Evolutionary conservation across 768 basidiomycete species (phyloP).

Genomic region (Suillus placidus): DNA sequence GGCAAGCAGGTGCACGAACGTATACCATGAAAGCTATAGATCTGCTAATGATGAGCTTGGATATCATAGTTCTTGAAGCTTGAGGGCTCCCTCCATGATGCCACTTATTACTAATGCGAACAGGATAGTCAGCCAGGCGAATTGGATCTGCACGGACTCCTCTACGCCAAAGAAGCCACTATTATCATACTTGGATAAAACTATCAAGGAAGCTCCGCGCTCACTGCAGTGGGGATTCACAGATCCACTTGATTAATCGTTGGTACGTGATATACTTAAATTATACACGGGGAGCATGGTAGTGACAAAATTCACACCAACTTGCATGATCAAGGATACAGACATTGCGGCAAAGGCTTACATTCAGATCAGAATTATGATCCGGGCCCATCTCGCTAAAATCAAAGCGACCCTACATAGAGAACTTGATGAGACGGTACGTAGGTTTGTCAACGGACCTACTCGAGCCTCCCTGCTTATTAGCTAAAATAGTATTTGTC

Average conservation of each 20-base stretch:
- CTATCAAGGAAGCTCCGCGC: constrained; percentile 65
- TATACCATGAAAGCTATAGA: constrained; percentile 29
- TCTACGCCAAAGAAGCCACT: constrained; percentile 92
- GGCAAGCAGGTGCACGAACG: constrained; percentile 83
- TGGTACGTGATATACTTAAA: constrained; percentile 58
- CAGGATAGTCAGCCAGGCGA: background rate
- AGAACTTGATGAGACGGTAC: constrained; percentile 79
- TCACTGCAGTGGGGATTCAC: constrained; percentile 50
- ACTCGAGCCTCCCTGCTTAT: background rate
- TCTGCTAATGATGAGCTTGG: background rate
- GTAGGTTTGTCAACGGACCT: constrained; percentile 17
- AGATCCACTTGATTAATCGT: constrained; percentile 75
- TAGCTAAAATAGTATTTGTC: background rate
- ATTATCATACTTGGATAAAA: constrained; percentile 65
- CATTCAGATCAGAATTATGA: constrained; percentile 50
- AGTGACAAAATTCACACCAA: background rate
- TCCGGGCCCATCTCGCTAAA: constrained; percentile 64
- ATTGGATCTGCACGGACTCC: constrained; percentile 79
- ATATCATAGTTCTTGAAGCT: background rate
- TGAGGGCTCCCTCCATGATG: too few species aligned
- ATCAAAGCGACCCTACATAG: constrained; percentile 88
- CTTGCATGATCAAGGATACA: constrained; percentile 26
- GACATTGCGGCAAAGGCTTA: constrained; percentile 65
- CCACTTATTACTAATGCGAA: too few species aligned
- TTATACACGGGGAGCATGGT: background rate